Conservation (phyloP, 345 rosid genomes). For the Salix koriyanagi region DNA sequence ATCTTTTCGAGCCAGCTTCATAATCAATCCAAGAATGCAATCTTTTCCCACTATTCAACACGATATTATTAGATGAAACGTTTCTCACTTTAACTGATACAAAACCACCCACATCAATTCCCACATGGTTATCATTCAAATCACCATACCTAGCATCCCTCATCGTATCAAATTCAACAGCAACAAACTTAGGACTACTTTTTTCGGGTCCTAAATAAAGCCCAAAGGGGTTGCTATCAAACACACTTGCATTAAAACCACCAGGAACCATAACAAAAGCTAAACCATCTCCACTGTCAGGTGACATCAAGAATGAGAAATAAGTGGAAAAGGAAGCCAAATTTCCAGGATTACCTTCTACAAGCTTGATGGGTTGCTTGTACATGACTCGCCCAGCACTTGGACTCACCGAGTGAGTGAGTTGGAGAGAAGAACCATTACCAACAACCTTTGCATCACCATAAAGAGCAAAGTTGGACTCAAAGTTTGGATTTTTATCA, state of each 20-base stretch:
- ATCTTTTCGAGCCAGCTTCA: slow-evolving; percentile 47
- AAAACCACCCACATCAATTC: slow-evolving; percentile 49
- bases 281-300: slow-evolving; percentile 47
- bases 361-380: slow-evolving; percentile 62
- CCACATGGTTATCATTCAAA: slow-evolving; percentile 48
- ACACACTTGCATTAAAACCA: slow-evolving; percentile 29
- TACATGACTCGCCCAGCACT: slow-evolving; percentile 56
- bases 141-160: slow-evolving; percentile 35
- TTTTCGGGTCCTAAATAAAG: slow-evolving; percentile 32
- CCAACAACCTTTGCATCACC: slow-evolving; percentile 58
- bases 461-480: slow-evolving; percentile 44
- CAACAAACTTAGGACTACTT: slow-evolving; percentile 26
- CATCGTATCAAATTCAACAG: slow-evolving; percentile 50
- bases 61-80: slow-evolving; percentile 33
- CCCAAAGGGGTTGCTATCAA: slow-evolving; percentile 44
- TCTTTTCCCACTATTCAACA: slow-evolving; percentile 39
- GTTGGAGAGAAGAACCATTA: slow-evolving; percentile 53
- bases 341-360: slow-evolving; percentile 42
- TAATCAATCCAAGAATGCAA: slow-evolving; percentile 69
- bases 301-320: slow-evolving; percentile 58
- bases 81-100: slow-evolving; percentile 40
- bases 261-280: slow-evolving; percentile 63
- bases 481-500: slow-evolving; percentile 48
- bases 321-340: slow-evolving; percentile 54
- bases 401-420: slow-evolving; percentile 41